Evolutionary conservation across 139 green algal genomes (phyloP), one percentile per base, ranked within the genome.

Genomic region (Nannochloris sp.): DNA sequence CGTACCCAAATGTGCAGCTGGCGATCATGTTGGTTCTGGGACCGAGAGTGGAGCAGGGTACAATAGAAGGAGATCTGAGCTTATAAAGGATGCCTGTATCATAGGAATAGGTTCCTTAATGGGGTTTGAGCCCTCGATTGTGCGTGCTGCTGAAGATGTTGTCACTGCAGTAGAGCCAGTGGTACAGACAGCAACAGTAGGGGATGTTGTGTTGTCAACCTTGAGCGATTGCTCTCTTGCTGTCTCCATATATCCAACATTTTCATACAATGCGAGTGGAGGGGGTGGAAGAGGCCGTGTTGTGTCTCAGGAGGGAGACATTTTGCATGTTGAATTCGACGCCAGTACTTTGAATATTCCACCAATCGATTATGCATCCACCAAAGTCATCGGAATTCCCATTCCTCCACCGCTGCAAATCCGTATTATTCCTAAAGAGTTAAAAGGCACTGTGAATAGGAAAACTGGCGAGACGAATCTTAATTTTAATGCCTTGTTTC

Each of bases 361-460:
- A 6, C 68, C 76, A 55, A 75, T 94, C 28, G 70, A 82, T 60
- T 84, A 65, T 61, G 59, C 61, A 28, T 88, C 82, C 5, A 72
- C 84, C 2, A 76, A 44, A 9, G 70, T 94, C 5, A 56, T 91
- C 49, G 85, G 85, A 0, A 29, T 93, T 16, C 87, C 87, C 11
- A 78, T 94, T 62, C 82, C 80, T 20, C 87, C 87, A 5, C 83
- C 81, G 3, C 76, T 94, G 11, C 78, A 77, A 55, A 94, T 94
- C 23, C 73, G 59, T 13, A 89, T 94, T 53, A 31, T 73, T 31
- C 79, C 84, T 2, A 63, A 43, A 53, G 63, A 29, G 8, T 58
- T 87, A 61, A 66, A 91, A 82, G 87, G 87, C 11, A 68, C 61
- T 2, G 55, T 94, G 9, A 78, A 94, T 49, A 59, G 48, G 4